Percentiles rank a stretch among this genome's conserved stretches.
These are phyloP conservation scores for Aurantiochytrium sp. DNA, from an alignment of 108 stramenopile species.

Conservation along the genomic window DNA sequence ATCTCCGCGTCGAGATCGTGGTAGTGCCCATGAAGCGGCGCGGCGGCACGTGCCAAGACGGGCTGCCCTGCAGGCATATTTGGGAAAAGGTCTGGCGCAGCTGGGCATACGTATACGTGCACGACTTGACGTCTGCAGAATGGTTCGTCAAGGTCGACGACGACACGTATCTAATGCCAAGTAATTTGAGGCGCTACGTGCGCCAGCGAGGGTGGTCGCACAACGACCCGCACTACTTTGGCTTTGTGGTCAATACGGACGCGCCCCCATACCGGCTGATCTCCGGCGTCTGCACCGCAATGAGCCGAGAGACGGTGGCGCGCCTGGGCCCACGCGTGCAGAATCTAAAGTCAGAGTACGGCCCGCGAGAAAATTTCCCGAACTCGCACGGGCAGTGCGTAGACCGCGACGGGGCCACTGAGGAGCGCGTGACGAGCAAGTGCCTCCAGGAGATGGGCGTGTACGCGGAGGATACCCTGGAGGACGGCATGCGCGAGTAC, in stretches of 20 bases:
- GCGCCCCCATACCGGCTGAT: not conserved
- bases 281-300: not conserved
- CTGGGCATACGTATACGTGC: not conserved
- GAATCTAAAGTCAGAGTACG: not conserved
- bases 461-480: conserved; percentile 4
- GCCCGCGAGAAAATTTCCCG: not conserved
- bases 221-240: not conserved
- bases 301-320: not conserved
- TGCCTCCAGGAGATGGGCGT: not conserved
- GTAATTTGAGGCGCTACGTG: not conserved
- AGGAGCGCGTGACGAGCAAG: conserved; percentile 29
- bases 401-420: conserved; percentile 1
- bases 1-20: not conserved
- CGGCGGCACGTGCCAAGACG: not conserved
- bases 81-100: conserved; percentile 28
- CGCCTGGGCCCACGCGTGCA: not conserved
- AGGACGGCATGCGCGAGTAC: not conserved
- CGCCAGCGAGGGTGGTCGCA: not conserved
- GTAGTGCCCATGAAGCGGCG: not conserved
- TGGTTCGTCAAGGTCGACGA: conserved; percentile 25
- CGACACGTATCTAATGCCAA: not conserved
- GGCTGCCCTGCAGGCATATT: not conserved
- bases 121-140: not conserved
- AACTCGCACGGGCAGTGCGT: not conserved
- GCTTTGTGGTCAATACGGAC: not conserved